A percentile compares a stretch with the other conserved stretches of the same genome.
Evolutionary conservation across 495 filamentous ascomycete genomes (phyloP).

Genomic region (Penicillium salamii): DNA sequence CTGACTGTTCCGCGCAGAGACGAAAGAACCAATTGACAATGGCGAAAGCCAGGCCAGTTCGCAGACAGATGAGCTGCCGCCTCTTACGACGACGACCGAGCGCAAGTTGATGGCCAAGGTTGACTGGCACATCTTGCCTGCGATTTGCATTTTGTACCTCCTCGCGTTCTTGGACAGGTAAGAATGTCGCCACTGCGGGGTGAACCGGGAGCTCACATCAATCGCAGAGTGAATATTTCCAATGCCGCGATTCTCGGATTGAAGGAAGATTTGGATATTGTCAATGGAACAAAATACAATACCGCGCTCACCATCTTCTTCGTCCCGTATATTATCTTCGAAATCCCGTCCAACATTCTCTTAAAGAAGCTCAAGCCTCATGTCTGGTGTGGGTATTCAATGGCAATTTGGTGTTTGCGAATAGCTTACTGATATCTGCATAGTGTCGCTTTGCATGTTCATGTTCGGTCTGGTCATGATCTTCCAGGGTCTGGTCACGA

Average conservation of each 20-base stretch:
- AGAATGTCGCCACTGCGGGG: conserved; percentile 5
- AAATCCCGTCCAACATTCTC: conserved; percentile 85
- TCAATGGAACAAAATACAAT: conserved; percentile 61
- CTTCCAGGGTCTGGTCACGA: conserved; percentile 76
- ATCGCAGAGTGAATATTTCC: conserved; percentile 59
- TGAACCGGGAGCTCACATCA: conserved; percentile 6
- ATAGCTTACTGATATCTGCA: not conserved
- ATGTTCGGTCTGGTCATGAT: conserved; percentile 74
- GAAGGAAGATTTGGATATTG: conserved; percentile 60
- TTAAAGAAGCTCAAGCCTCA: conserved; percentile 78
- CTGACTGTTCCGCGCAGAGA: conserved; percentile 3
- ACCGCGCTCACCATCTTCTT: conserved; percentile 86
- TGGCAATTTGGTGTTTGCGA: not conserved
- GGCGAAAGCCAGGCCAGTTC: conserved; percentile 28
- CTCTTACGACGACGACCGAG: conserved; percentile 59
- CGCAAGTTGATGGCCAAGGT: conserved; percentile 70
- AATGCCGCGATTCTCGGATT: conserved; percentile 64
- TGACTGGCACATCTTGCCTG: conserved; percentile 77
- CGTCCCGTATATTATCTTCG: conserved; percentile 82
- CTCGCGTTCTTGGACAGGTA: conserved; percentile 85
- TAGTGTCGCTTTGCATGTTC: conserved; percentile 74
- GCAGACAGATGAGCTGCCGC: conserved; percentile 26
- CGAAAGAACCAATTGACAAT: conserved; percentile 19
- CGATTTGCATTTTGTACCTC: conserved; percentile 77
- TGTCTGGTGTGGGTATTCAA: conserved; percentile 66